Evolutionary conservation across 1,139 yeast species (phyloP).

Genomic region (Candida glucosophila): DNA sequence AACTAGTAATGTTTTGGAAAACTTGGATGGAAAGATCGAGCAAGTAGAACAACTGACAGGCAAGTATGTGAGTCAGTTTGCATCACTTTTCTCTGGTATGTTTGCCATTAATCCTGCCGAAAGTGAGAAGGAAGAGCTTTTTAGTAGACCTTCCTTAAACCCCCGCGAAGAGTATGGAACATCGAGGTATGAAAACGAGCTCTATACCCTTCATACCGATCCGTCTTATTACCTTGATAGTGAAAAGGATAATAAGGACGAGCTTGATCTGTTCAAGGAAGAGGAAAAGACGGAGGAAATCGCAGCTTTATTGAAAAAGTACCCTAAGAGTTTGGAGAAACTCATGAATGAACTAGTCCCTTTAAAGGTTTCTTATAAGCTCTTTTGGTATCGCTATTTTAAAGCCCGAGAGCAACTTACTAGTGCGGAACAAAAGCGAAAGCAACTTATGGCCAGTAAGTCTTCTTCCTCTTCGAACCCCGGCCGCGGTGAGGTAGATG

Average conservation of each 20-base stretch:
- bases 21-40: conserved; percentile 60
- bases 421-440: conserved; percentile 60
- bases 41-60: conserved; percentile 59
- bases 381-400: conserved; percentile 75
- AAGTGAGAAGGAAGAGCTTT: conserved; percentile 16
- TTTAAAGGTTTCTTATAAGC: conserved; percentile 43
- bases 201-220: conserved; percentile 32
- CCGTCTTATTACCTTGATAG: conserved; percentile 11
- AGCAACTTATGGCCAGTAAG: conserved; percentile 39
- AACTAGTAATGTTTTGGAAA: conserved; percentile 55
- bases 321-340: conserved; percentile 42
- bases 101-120: conserved; percentile 27
- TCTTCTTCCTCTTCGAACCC: conserved; percentile 25
- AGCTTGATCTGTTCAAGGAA: conserved; percentile 27
- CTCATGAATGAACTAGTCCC: conserved; percentile 67
- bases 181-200: conserved; percentile 32
- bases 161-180: conserved; percentile 28
- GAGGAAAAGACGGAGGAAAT: conserved; percentile 48
- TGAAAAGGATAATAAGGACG: conserved; percentile 10
- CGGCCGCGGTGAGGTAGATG: no score
- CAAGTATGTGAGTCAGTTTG: conserved; percentile 46
- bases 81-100: conserved; percentile 49
- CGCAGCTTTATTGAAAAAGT: conserved; percentile 35
- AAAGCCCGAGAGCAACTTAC: conserved; percentile 45
- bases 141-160: conserved; percentile 13